These are phyloP conservation scores for Termitomyces sp. DNA, from an alignment of 768 basidiomycete species.

Conservation along the genomic window DNA sequence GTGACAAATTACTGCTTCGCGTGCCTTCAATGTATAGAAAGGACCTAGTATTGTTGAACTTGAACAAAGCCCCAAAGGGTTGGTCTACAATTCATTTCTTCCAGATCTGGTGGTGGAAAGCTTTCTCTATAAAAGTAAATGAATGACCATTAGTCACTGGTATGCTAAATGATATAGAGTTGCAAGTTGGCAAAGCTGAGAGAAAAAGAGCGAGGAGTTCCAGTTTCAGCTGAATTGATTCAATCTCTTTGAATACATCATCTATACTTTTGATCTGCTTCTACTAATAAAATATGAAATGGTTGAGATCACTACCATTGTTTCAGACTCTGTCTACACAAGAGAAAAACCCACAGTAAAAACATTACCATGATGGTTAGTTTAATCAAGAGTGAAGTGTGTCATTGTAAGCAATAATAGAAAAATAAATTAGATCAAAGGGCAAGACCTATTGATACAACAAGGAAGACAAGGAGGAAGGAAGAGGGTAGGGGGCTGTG, in stretches of 20 bases:
- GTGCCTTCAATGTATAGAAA: no score
- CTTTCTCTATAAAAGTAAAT: neutral
- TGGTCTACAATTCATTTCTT: neutral
- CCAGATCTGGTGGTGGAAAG: neutral
- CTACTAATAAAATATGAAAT: neutral
- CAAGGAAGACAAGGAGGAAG: neutral
- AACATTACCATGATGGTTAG: neutral
- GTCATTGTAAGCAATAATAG: neutral
- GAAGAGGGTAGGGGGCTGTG: neutral
- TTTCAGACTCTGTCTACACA: no score
- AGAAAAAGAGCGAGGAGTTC: neutral
- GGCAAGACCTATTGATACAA: neutral
- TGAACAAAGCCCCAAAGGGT: no score
- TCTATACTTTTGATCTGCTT: no score
- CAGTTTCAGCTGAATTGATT: neutral
- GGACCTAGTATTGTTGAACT: no score
- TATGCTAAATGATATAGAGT: neutral
- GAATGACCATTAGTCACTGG: neutral
- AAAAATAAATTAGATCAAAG: neutral
- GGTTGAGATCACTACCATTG: neutral
- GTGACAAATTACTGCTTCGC: no score
- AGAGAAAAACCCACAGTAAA: neutral
- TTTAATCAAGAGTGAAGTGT: neutral
- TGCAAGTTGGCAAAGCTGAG: neutral
- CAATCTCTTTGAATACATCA: neutral